Evolutionary conservation across 306 rosid species (phyloP).

Genomic region (Trichosanthes truncata): DNA sequence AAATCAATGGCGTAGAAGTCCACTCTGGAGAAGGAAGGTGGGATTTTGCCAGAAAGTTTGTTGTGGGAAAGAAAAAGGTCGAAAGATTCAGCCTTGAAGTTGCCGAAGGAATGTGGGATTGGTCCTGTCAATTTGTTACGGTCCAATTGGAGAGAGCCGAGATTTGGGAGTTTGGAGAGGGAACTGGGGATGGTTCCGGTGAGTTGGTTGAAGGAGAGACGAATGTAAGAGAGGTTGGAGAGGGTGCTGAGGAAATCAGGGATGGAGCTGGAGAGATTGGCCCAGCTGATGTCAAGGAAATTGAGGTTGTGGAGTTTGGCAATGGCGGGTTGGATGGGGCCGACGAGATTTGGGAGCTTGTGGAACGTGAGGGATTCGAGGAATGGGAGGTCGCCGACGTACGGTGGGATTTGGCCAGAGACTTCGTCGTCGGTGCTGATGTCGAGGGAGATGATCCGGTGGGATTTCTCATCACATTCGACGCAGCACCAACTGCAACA

Average conservation of each 20-base stretch:
- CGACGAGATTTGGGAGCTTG: slow-evolving; percentile 40
- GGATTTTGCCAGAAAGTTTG: slow-evolving; percentile 42
- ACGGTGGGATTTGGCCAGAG: slow-evolving; percentile 47
- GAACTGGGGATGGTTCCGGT: slow-evolving; percentile 47
- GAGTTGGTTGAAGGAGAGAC: slow-evolving; percentile 45
- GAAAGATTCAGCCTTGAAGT: slow-evolving; percentile 18
- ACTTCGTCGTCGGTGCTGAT: slow-evolving; percentile 20
- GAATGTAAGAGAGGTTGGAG: slow-evolving; percentile 16
- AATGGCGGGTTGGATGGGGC: slow-evolving; percentile 55
- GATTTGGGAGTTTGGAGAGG: slow-evolving; percentile 35
- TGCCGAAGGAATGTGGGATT: slow-evolving; percentile 35
- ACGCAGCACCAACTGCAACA: slow-evolving; percentile 63
- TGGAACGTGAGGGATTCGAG: slow-evolving; percentile 38
- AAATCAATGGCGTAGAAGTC: slow-evolving; percentile 24
- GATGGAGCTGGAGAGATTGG: slow-evolving; percentile 43
- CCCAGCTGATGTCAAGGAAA: slow-evolving; percentile 30
- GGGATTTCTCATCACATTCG: slow-evolving; percentile 33
- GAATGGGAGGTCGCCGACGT: slow-evolving; percentile 56
- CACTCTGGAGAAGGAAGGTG: slow-evolving; percentile 27
- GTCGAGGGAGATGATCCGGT: slow-evolving; percentile 50
- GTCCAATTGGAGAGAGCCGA: slow-evolving; percentile 22
- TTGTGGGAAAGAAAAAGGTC: slow-evolving; percentile 29
- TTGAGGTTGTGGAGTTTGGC: slow-evolving; percentile 41
- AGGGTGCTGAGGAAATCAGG: slow-evolving; percentile 50
- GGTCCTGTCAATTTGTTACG: slow-evolving; percentile 33